Conservation (phyloP, 2,329 filamentous ascomycete genomes). For the Colletotrichum sp. region DNA sequence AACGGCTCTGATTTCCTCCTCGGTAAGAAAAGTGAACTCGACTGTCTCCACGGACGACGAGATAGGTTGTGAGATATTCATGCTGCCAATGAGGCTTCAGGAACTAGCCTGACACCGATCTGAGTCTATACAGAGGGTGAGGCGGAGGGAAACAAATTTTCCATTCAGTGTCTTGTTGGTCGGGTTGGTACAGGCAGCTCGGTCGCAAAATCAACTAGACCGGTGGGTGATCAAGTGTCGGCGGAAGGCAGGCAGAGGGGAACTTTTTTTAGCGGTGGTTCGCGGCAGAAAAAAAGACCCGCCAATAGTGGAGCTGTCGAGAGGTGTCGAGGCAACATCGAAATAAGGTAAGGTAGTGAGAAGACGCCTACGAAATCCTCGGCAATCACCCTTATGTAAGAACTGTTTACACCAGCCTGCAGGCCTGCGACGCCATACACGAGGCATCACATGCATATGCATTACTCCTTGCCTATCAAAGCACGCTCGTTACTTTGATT, state of each 20-base stretch:
- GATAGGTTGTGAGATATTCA: conserved; percentile 82
- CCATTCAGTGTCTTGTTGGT: conserved; percentile 8
- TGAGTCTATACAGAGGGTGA: not conserved
- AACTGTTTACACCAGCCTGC: not conserved
- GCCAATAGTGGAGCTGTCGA: not conserved
- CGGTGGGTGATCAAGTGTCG: not conserved
- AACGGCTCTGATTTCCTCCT: conserved; percentile 82
- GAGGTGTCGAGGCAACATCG: not conserved
- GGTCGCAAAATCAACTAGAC: conserved; percentile 2
- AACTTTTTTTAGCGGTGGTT: conserved; percentile 49
- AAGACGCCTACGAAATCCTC: not conserved
- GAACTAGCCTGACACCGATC: conserved; percentile 2
- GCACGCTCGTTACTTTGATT: not conserved
- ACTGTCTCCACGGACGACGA: conserved; percentile 84
- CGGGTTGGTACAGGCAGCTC: not conserved
- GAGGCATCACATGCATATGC: not conserved
- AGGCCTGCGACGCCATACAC: not conserved
- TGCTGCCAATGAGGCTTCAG: conserved; percentile 35
- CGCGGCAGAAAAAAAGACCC: conserved; percentile 41
- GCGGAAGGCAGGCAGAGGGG: conserved; percentile 3
- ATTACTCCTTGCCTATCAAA: not conserved
- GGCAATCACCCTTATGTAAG: not conserved
- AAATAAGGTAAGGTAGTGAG: not conserved
- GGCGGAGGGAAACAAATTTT: conserved; percentile 3
- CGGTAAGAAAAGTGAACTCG: conserved; percentile 85